Evolutionary conservation across 805 yeast species (phyloP).

Genomic region (Kodamaea neixiangensis): DNA sequence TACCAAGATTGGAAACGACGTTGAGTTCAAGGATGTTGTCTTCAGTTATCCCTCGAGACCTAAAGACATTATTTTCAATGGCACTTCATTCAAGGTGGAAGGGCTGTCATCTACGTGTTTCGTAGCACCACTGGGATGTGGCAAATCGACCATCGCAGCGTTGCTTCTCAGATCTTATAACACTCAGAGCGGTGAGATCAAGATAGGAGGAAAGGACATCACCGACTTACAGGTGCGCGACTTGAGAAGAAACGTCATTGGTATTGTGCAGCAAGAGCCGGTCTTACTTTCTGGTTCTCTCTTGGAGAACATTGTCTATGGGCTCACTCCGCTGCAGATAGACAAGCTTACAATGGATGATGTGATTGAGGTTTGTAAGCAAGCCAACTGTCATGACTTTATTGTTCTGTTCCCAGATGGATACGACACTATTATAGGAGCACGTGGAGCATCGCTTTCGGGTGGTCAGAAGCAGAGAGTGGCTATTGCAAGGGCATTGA

Average conservation of each 20-base stretch:
- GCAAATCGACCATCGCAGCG: constrained; percentile 60
- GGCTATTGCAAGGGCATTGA: constrained; percentile 73
- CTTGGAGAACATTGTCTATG: constrained; percentile 57
- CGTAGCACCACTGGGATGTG: constrained; percentile 63
- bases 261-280: constrained; percentile 66
- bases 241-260: constrained; percentile 50
- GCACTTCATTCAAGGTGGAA: constrained; percentile 37
- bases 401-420: constrained; percentile 59
- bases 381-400: constrained; percentile 62
- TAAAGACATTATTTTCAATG: constrained; percentile 36
- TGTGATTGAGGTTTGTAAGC: constrained; percentile 43
- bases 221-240: constrained; percentile 48
- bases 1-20: constrained; percentile 26
- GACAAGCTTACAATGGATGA: constrained; percentile 42
- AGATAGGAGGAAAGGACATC: constrained; percentile 54
- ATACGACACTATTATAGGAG: constrained; percentile 57
- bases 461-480: constrained; percentile 80
- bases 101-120: constrained; percentile 42
- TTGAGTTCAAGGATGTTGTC: constrained; percentile 40
- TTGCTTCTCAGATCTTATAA: constrained; percentile 55
- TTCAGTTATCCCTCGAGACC: constrained; percentile 46
- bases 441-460: constrained; percentile 58
- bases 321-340: constrained; percentile 41
- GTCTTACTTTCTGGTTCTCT: constrained; percentile 56
- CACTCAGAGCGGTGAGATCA: constrained; percentile 48